phyloP scores from a whole-genome alignment of 305 asterid species.

The Ilex paraguariensis region DNA sequence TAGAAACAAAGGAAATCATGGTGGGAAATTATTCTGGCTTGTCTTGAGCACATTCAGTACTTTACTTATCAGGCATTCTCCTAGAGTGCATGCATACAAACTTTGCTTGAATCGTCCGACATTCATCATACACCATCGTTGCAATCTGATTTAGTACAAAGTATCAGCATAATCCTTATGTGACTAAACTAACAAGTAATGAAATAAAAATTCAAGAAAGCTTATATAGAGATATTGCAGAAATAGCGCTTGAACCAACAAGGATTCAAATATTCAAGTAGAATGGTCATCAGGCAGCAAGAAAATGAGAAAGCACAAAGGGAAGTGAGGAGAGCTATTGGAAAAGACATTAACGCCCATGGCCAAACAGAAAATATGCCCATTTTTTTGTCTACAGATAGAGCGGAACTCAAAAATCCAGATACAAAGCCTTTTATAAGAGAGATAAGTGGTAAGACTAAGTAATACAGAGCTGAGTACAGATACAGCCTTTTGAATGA shows the following conservation, averaged over 20 bases:
- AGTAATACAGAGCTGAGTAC: too few species aligned
- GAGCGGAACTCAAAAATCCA: too few species aligned
- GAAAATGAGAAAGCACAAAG: too few species aligned
- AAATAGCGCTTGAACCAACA: conserved; percentile 12
- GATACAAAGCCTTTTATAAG: too few species aligned
- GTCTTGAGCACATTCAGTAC: conserved; percentile 28
- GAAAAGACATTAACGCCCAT: too few species aligned
- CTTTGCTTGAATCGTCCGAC: conserved; percentile 50
- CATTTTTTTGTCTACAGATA: too few species aligned
- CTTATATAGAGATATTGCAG: conserved; percentile 6
- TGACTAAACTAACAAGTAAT: conserved; percentile 29
- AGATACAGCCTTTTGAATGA: too few species aligned
- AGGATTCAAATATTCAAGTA: background rate
- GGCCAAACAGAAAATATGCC: too few species aligned
- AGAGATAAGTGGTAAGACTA: too few species aligned
- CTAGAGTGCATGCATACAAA: conserved; percentile 28
- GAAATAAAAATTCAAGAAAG: conserved; percentile 3
- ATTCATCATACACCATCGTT: conserved; percentile 77
- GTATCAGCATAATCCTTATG: conserved; percentile 50
- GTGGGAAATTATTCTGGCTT: conserved; percentile 3
- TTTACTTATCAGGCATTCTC: conserved; percentile 40
- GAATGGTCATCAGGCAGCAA: too few species aligned
- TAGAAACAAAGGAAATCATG: conserved; percentile 13
- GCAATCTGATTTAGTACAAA: conserved; percentile 78
- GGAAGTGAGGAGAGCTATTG: too few species aligned